Evolutionary conservation across 1,284 basidiomycete species (phyloP), one percentile per base, ranked within the genome.

Genomic region (Ganoderma leucocontextum): DNA sequence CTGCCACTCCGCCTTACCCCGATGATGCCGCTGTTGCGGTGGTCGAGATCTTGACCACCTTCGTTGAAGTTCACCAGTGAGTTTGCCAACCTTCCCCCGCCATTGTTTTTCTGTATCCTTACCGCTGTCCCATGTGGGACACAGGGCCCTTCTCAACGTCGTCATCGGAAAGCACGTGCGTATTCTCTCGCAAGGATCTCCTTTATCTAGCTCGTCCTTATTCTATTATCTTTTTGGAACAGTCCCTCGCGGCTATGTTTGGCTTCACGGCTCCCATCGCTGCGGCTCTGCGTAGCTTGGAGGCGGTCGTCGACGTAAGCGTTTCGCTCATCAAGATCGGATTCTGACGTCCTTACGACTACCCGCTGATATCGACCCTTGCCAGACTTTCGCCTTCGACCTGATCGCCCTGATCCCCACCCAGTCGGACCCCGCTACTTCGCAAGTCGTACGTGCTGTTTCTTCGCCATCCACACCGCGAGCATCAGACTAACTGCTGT

Each of bases 161-260:
- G 38, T 60, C 25, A 60, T 60, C 39, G 58, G 58, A n/a, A 60
- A 60, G 25, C 38, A 60, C 19, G 58, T 60, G 38, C 13, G 58
- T 60, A 42, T 13, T 19, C 39, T 38, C 25, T 7, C 1, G 7
- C 1, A 5, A 60, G 8, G 0, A 17, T 25, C 7, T n/a, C 8
- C n/a, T 7, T 6, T 60, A 29, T 29, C 19, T 22, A 25, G 12
- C 10, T 25, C 6, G 12, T 29, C 12, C 4, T n/a, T 4, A 22
- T 42, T 15, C 13, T 4, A 4, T 25, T 13, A 1, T 13, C 1
- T 17, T 19, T 55, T 19, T 13, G 47, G 22, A 12, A 42, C 15
- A 60, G 58, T 60, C 58, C n/a, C 58, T 60, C 38, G 58, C 58
- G 13, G 36, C 58, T 15, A 38, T 39, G 36, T 60, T 60, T 8